Base-by-base conservation (phyloP, 192 early-diverging fungal species). In the Coemansia sp. region DNA sequence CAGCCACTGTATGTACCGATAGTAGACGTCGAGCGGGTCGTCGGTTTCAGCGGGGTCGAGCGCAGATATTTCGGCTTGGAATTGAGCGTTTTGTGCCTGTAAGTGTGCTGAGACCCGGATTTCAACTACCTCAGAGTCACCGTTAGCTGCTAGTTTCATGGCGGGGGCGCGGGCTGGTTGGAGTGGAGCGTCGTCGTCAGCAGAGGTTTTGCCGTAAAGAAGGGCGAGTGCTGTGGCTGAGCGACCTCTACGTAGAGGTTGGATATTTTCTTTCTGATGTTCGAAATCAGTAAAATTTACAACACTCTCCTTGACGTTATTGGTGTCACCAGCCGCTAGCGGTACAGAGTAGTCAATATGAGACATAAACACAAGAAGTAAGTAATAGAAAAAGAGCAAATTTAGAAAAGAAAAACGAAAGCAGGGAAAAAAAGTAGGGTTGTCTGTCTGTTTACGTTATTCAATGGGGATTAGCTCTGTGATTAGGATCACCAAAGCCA, bases 241-340 rank as follows among this genome's bases (percentile, higher is more conserved):
- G 9, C 92, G 86, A 11, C 92, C 92, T 26, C 88, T 72, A 4
- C 77, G 74, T 9, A 87, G 65, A 21, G 91, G 91, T 33, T 86
- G 76, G 43, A 94, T 91, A 77, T 94, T 94, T 75, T 94, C 92
- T 69, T 92, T 91, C 57, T 94, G 88, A 42, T 86, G 71, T 68
- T 92, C 91, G 37, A 94, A 86, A 10, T 77, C 72, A 6, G 77
- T 58, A 62, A 83, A 84, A 26, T 86, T 76, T 11, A 82, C 72
- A 28, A 30, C 52, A 10, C 23, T 30, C 30, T 61, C 55, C 4
- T 47, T 70, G 7, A 32, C 14, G 5, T 26, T n/a, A 30, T 73
- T 59, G 62, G 35, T 42, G n/a, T 33, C 13, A 35, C 35, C 7
- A n/a, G 28, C 13, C 9, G 32, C 10, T 9, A 58, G 57, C 4